Evolutionary conservation across 371 early-diverging fungal species (phyloP).

Genomic region (Mortierella sp.): DNA sequence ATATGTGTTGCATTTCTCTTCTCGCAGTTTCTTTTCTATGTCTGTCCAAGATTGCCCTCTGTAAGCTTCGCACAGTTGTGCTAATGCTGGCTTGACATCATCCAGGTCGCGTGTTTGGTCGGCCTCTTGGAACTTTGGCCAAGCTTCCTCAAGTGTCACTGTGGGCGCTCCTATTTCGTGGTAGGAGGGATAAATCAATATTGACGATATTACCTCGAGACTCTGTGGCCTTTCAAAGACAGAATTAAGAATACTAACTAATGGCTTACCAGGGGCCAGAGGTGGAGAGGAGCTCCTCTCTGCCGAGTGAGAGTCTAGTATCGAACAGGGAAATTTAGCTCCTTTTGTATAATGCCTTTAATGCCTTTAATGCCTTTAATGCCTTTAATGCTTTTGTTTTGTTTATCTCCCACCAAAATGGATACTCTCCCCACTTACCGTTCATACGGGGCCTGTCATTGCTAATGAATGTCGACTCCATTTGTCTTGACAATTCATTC

Average conservation of each 20-base stretch:
- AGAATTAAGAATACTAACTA: neutral
- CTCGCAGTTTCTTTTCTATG: constrained; percentile 36
- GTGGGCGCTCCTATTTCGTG: constrained; percentile 1
- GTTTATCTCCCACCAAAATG: neutral
- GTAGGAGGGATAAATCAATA: neutral
- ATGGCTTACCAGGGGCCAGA: constrained; percentile 1
- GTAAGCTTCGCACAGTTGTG: constrained; percentile 22
- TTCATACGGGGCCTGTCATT: neutral
- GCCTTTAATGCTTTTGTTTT: neutral
- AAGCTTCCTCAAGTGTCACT: constrained; percentile 29
- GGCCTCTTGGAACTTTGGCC: constrained; percentile 38
- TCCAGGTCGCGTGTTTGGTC: constrained; percentile 42
- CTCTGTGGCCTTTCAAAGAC: too few species aligned
- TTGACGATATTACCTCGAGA: neutral
- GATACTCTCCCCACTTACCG: neutral
- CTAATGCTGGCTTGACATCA: constrained; percentile 42
- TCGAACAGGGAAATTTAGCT: neutral
- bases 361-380: neutral
- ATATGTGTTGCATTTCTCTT: constrained; percentile 44
- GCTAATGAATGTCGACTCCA: constrained; percentile 13
- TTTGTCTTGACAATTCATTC: constrained; percentile 8
- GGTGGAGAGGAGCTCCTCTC: neutral
- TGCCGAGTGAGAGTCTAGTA: neutral
- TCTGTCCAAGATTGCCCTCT: constrained; percentile 31
- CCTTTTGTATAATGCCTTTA: neutral